phyloP scores from a whole-genome alignment of 306 rosid species.

The Vigna radiata region DNA sequence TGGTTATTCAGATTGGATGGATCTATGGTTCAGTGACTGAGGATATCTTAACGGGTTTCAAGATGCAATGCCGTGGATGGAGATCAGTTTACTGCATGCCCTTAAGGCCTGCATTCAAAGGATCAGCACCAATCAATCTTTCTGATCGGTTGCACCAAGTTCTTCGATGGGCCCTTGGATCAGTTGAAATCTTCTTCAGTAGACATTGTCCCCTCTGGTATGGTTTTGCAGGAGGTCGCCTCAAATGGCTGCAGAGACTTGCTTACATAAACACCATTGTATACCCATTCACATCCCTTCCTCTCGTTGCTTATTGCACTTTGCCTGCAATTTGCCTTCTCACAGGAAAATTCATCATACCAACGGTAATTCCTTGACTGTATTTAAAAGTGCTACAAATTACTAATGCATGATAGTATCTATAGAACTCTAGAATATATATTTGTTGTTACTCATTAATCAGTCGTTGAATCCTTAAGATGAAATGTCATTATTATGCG shows the following conservation, averaged over 20 bases:
- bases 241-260: constrained; percentile 82
- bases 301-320: constrained; percentile 87
- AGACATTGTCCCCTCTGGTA: constrained; percentile 99
- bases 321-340: constrained; percentile 96
- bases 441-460: not conserved
- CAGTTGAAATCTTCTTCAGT: constrained; percentile 99
- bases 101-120: constrained; percentile 97
- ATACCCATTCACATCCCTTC: constrained; percentile 95
- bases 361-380: constrained; percentile 71
- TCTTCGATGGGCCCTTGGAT: constrained; percentile 99
- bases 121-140: constrained; percentile 95
- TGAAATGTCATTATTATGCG: not conserved
- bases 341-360: constrained; percentile 95
- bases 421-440: too few relatives aligned
- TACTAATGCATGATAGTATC: too few relatives aligned
- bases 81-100: constrained; percentile 99
- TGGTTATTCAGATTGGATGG: constrained; percentile 89
- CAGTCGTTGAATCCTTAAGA: constrained; percentile 5
- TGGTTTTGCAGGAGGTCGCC: constrained; percentile 96
- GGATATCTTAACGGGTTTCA: constrained; percentile 97
- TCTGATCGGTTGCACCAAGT: constrained; percentile 98
- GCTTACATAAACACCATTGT: constrained; percentile 98
- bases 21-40: constrained; percentile 97
- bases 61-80: constrained; percentile 99
- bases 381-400: not conserved